Percentiles rank a stretch among this genome's conserved stretches.
phyloP scores from a whole-genome alignment of 257 asterid genomes.

The Oldenlandia corymbosa region DNA sequence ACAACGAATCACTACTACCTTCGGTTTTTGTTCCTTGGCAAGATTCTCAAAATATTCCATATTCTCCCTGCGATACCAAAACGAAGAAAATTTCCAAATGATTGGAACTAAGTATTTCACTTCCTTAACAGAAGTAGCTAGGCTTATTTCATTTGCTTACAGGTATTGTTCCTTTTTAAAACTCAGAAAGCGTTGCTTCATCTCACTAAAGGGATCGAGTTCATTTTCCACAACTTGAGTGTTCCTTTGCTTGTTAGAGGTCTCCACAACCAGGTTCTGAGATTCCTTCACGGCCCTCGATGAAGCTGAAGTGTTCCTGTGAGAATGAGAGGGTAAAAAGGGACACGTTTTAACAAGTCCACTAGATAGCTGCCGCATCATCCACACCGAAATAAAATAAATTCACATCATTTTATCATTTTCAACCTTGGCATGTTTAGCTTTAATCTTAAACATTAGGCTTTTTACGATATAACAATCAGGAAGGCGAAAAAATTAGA shows the following conservation, averaged over 20 bases:
- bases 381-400: constrained; percentile 18
- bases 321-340: constrained; percentile 17
- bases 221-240: constrained; percentile 26
- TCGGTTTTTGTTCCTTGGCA: constrained; percentile 70
- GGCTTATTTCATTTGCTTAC: constrained; percentile 37
- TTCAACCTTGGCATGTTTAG: constrained; percentile 44
- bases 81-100: not conserved
- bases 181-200: constrained; percentile 69
- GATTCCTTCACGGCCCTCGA: constrained; percentile 52
- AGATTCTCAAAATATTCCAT: constrained; percentile 60
- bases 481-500: constrained; percentile 33
- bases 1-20: constrained; percentile 38
- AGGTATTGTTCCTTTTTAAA: constrained; percentile 74
- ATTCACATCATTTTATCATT: constrained; percentile 48
- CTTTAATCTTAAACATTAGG: constrained; percentile 43
- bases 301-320: constrained; percentile 39
- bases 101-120: not conserved
- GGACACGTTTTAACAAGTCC: constrained; percentile 14
- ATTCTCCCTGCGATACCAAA: constrained; percentile 49
- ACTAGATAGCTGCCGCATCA: constrained; percentile 10
- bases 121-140: not conserved
- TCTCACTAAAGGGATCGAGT: constrained; percentile 49
- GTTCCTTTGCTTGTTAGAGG: constrained; percentile 29
- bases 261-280: constrained; percentile 43
- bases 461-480: constrained; percentile 39